Evolutionary conservation across 495 filamentous ascomycete genomes (phyloP), one percentile per base, ranked within the genome.

Genomic region (Gamarada debralockiae): DNA sequence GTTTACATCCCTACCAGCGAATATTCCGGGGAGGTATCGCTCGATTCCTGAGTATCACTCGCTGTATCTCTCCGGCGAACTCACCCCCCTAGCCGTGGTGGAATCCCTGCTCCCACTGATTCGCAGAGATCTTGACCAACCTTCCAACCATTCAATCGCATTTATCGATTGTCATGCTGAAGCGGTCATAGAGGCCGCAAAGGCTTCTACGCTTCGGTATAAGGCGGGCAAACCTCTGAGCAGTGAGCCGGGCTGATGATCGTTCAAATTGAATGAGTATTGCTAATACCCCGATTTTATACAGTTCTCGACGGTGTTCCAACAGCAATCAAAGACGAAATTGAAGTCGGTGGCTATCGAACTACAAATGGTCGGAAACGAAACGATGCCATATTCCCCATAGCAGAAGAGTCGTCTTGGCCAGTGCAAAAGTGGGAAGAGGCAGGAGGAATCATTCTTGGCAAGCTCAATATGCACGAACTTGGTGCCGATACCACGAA

Each of bases 391-490:
- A 53, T 53, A 3, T 55, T 60, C 25, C 62, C 66, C 10, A 59
- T 76, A 9, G 68, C 76, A 17, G 74, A 74, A 42, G 71, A 71
- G 3, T 88, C 84, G 2, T 77, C 75, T 8, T 95, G 89, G 88
- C 89, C 86, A 56, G 80, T 91, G 20, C 74, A 73, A 64, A 81
- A 88, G 69, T 79, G 86, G 70, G 74, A 85, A 58, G 85, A 93
- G 40, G 83, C 81, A 0, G 92, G 92, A 1, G 91, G 84, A 10
- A 77, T 97, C 36, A 73, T 96, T 17, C 65, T 96, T 47, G 92
- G 90, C 12, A 96, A 95, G 69, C 77, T 83, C 23, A 92, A 82
- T 36, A 96, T 97, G 92, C 91, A 97, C 67, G 92, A 97, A 70
- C 66, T 95, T 6, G 92, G 92, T 3, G 69, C 87, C 7, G 89